Percentiles rank a stretch among this genome's conserved stretches.
These are phyloP conservation scores for Diversispora epigaea DNA, from an alignment of 192 early-diverging fungal genomes.

Conservation along the genomic window DNA sequence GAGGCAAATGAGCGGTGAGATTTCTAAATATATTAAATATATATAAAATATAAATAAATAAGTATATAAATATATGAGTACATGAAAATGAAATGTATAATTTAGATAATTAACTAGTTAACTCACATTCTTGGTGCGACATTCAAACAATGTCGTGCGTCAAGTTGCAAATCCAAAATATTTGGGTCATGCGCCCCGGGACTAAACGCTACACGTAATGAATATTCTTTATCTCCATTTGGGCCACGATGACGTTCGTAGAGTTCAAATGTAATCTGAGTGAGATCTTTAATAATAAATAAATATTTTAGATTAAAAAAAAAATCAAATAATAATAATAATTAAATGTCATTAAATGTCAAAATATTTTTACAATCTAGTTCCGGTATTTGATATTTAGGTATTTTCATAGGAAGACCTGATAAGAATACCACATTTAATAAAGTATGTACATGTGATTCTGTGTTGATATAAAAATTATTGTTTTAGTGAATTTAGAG, in stretches of 20 bases:
- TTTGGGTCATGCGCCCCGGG: conserved; percentile 90
- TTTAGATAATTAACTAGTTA: background rate
- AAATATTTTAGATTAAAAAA: conserved; percentile 13
- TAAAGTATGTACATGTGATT: conserved; percentile 90
- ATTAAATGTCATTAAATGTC: background rate
- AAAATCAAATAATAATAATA: background rate
- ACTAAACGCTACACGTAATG: conserved; percentile 83
- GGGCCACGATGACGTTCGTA: conserved; percentile 69
- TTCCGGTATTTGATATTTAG: conserved; percentile 71
- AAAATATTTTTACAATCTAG: conserved; percentile 74
- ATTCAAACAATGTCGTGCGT: conserved; percentile 78
- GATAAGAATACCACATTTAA: conserved; percentile 89
- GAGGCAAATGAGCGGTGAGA: conserved; percentile 80
- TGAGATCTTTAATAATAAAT: conserved; percentile 62
- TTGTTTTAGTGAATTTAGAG: background rate
- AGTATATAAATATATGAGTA: background rate
- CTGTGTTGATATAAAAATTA: conserved; percentile 32
- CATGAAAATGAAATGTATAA: background rate
- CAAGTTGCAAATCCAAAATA: conserved; percentile 84
- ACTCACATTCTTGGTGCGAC: conserved; percentile 75
- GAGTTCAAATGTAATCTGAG: conserved; percentile 97
- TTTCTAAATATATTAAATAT: conserved; percentile 48
- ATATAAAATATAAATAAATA: background rate
- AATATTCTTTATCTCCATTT: conserved; percentile 70
- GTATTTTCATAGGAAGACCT: conserved; percentile 72